phyloP scores from a whole-genome alignment of 2,329 filamentous ascomycete genomes.

The Talaromyces sp. region DNA sequence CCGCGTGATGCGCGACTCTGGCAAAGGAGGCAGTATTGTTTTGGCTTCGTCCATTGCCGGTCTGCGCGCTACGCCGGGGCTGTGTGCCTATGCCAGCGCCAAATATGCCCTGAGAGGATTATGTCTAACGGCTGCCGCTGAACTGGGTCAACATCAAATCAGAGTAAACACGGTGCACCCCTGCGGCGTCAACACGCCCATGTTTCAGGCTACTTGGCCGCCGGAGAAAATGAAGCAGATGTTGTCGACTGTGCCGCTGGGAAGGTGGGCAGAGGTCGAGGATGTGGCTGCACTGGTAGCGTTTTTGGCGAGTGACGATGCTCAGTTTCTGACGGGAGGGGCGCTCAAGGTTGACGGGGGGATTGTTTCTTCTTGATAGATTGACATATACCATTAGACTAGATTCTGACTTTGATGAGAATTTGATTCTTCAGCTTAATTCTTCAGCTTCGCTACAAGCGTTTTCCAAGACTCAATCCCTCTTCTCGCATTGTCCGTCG shows the following conservation, averaged over 20 bases:
- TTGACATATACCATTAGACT: neutral
- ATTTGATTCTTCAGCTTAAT: neutral
- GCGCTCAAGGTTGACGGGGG: conserved; percentile 15
- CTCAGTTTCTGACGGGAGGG: conserved; percentile 38
- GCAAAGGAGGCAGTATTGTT: conserved; percentile 37
- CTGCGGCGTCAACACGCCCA: conserved; percentile 36
- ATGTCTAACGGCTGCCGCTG: conserved; percentile 37
- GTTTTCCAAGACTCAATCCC: conserved; percentile 9
- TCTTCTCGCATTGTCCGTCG: conserved; percentile 14
- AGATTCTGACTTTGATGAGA: neutral
- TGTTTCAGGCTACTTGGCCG: conserved; percentile 35
- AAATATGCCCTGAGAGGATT: conserved; percentile 39
- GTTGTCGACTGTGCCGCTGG: conserved; percentile 32
- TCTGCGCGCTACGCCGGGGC: conserved; percentile 36
- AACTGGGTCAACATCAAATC: conserved; percentile 37
- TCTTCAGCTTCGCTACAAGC: neutral
- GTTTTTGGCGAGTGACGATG: conserved; percentile 39
- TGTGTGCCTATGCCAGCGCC: conserved; percentile 35
- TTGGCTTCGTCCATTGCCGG: conserved; percentile 40
- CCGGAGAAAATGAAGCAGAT: conserved; percentile 34
- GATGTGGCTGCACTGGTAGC: conserved; percentile 39
- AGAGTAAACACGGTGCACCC: conserved; percentile 43
- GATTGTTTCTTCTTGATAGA: conserved; percentile 30
- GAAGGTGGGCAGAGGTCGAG: conserved; percentile 35
- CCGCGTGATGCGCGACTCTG: conserved; percentile 31